These are phyloP conservation scores for Ophiorrhiza pumila DNA, from an alignment of 257 asterid species.

Conservation along the genomic window DNA sequence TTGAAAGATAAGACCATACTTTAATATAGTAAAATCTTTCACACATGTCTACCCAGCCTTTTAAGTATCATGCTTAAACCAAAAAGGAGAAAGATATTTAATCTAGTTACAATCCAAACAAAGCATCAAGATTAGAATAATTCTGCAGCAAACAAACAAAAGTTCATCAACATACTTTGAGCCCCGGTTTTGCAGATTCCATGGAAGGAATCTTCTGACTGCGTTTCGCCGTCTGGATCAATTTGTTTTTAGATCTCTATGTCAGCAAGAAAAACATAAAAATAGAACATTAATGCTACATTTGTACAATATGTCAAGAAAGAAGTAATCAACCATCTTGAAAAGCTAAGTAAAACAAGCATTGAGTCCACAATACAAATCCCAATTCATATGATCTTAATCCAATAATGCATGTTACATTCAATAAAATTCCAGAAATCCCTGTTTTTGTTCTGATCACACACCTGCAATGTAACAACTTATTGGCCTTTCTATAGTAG, in stretches of 20 bases:
- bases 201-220: slow-evolving; percentile 31
- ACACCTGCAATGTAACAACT: background rate
- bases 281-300: background rate
- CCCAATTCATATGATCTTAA: too few species aligned
- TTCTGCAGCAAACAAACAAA: slow-evolving; percentile 27
- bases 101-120: background rate
- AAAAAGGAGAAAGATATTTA: background rate
- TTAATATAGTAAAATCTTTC: background rate
- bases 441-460: background rate
- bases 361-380: background rate
- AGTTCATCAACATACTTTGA: slow-evolving; percentile 7
- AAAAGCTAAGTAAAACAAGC: background rate
- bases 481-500: background rate
- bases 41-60: slow-evolving; percentile 2
- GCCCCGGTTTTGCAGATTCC: slow-evolving; percentile 42
- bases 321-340: background rate
- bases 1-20: background rate
- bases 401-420: background rate
- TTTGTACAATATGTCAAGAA: background rate
- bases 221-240: background rate
- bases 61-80: background rate
- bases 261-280: background rate
- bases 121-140: slow-evolving; percentile 16
- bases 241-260: slow-evolving; percentile 1
- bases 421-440: background rate